Evolutionary conservation across 495 filamentous ascomycete genomes (phyloP).

Genomic region (Podospora appendiculata): DNA sequence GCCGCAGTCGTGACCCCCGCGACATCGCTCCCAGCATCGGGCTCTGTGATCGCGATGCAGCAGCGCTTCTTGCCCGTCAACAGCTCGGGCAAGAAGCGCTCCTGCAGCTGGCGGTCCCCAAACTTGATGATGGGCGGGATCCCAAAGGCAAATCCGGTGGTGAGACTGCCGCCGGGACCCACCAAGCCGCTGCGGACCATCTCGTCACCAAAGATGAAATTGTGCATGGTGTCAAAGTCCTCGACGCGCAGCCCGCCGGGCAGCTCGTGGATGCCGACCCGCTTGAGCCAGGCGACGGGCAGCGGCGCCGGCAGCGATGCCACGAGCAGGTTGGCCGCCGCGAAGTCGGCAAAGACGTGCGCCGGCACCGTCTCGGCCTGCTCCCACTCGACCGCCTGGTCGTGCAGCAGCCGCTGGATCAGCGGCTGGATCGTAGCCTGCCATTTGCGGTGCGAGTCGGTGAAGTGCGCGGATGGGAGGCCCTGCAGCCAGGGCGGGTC

Average conservation of each 20-base stretch:
- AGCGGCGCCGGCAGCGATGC: slow-evolving; percentile 59
- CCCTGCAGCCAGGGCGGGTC: slow-evolving; percentile 65
- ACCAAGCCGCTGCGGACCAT: slow-evolving; percentile 55
- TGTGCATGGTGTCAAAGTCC: slow-evolving; percentile 68
- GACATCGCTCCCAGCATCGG: slow-evolving; percentile 64
- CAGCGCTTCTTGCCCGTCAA: slow-evolving; percentile 56
- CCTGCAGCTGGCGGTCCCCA: slow-evolving; percentile 50
- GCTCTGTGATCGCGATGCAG: slow-evolving; percentile 77
- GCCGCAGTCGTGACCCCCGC: slow-evolving; percentile 64
- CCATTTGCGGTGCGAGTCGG: slow-evolving; percentile 50
- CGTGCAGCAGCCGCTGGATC: slow-evolving; percentile 49
- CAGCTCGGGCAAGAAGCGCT: slow-evolving; percentile 56
- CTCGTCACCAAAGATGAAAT: slow-evolving; percentile 62
- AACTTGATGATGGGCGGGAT: slow-evolving; percentile 65
- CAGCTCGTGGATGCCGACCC: slow-evolving; percentile 55
- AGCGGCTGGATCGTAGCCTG: slow-evolving; percentile 62
- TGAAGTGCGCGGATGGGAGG: slow-evolving; percentile 65
- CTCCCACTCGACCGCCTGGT: slow-evolving; percentile 62
- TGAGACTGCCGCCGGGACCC: slow-evolving; percentile 54
- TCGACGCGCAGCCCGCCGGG: slow-evolving; percentile 61
- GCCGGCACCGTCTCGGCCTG: slow-evolving; percentile 50
- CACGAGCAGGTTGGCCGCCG: slow-evolving; percentile 53
- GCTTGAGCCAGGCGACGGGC: slow-evolving; percentile 58
- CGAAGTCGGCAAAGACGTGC: slow-evolving; percentile 55
- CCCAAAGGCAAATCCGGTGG: slow-evolving; percentile 63